Evolutionary conservation across 192 early-diverging fungal genomes (phyloP), one percentile per base, ranked within the genome.

Genomic region (Allomyces javanicus): DNA sequence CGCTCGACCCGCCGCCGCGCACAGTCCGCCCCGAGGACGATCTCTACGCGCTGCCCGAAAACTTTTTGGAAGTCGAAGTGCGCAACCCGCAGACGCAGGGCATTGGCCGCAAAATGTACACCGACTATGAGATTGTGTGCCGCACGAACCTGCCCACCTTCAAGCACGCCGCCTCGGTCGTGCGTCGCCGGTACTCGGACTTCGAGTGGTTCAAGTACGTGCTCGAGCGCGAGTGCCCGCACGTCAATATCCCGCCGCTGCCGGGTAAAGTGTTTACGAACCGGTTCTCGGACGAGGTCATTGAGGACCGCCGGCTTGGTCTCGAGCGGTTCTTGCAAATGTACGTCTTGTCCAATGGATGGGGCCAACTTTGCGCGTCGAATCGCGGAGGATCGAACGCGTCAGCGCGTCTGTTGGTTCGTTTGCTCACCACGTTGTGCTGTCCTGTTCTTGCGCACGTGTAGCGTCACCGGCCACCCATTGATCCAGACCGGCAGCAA

Each of bases 151-250:
- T 99, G 63, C 96, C 96, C 9, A 87, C 87, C 7, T 99, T 96
- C 84, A 96, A 97, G 73, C 66, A 90, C 62, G 88, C 86, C 63
- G 67, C 78, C 50, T 93, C 90, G 4, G 71, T 75, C 33, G 94
- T 96, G 44, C 85, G 94, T 25, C 79, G 96, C 70, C 82, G 96
- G 26, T 99, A 96, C 77, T 89, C 87, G 72, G 96, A 99, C 68
- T 99, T 99, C 76, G 96, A 97, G 77, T 99, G 96, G 96, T 91
- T 96, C 77, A 78, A 89, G 62, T 92, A 99, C 74, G 87, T 87
- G 65, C 77, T 99, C 64, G 92, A 94, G 74, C 78, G 91, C 24
- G 94, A 99, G 75, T 85, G 83, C 21, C 80, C 87, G 64, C 78
- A 91, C 69, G 96, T 99, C 64, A 97, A 92, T 71, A 93, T 99